A percentile compares a stretch with the other conserved stretches of the same genome.
phyloP scores from a whole-genome alignment of 2,329 filamentous ascomycete species.

The Botrytis hyacinthi region DNA sequence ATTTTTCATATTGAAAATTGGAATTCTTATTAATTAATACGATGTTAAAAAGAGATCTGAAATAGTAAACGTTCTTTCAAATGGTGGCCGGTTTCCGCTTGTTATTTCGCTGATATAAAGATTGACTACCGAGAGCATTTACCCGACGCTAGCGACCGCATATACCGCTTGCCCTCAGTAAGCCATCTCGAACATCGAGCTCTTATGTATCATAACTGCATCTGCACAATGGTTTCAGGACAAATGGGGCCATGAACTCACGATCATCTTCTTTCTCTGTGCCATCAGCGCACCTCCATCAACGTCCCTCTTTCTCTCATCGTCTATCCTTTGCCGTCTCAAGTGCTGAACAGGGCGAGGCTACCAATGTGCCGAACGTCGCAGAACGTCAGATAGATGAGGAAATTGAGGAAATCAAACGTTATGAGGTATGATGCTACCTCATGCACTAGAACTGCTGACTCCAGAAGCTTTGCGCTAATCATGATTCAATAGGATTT shows the following conservation, averaged over 20 bases:
- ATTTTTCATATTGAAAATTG: no score
- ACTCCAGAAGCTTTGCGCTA: background rate
- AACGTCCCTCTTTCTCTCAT: constrained; percentile 33
- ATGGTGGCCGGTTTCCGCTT: no score
- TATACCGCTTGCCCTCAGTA: background rate
- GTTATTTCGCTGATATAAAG: no score
- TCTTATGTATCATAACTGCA: background rate
- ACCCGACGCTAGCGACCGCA: constrained; percentile 12
- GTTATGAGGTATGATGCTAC: constrained; percentile 69
- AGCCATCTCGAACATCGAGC: constrained; percentile 10
- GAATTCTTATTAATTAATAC: no score
- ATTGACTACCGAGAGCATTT: background rate
- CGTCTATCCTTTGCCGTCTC: constrained; percentile 68
- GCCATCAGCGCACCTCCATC: constrained; percentile 31
- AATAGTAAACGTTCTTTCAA: no score
- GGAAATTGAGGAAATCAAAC: constrained; percentile 95
- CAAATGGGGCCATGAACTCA: constrained; percentile 39
- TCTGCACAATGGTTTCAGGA: background rate
- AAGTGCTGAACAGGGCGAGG: constrained; percentile 60
- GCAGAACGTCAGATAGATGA: constrained; percentile 77
- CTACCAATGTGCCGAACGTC: constrained; percentile 48
- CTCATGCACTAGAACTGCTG: background rate
- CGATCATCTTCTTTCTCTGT: constrained; percentile 37
- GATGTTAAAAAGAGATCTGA: no score
- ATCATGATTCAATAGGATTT: constrained; percentile 63